Base-by-base conservation (phyloP, 805 yeast species). In the Lachancea sp. region DNA sequence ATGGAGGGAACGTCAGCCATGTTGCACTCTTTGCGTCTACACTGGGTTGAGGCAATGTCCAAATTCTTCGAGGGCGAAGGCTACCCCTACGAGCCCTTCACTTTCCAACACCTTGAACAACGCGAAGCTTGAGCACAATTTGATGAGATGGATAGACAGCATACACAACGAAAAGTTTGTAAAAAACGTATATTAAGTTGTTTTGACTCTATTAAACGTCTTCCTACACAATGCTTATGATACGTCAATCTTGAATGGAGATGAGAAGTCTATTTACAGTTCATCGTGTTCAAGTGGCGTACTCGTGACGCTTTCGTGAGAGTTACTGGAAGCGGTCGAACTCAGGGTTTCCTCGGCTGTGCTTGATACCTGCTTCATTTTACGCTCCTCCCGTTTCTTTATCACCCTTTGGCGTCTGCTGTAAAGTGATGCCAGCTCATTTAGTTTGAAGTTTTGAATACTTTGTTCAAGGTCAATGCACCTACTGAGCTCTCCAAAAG, bases 1-100 rank as follows among this genome's bases (percentile, higher is more conserved):
- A 92, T 92, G 99, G 99, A 92, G 66, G 99, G 98, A 44, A 92
- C 99, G 0, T 87, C 97, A 19, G 98, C 98, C 25, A 92, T 92
- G 98, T 75, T 92, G 58, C 99, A 92, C 66, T 83, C 97, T n/a
- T 74, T 92, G 58, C 85, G 99, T 72, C 75, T 92, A 58, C 98
- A 92, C 63, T 92, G 99, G 99, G 98, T 92, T 47, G 99, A 92
- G 69, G 82, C 96, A 20, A 92, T 92, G 99, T 87, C 96, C 47
- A 92, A 92, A 69, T 94, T 83, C 68, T 92, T 89, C 56, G 92
- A 84, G 58, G 99, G 99, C 61, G 97, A 90, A 63, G 99, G 99
- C 45, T 71, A 78, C 50, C 78, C 89, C 5, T 92, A 85, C 60
- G 80, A 75, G 49, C 97, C 98, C n/a, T 92, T 87, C 59, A 74